Evolutionary conservation across 2,329 filamentous ascomycete species (phyloP).

Genomic region (Monilinia polystroma): DNA sequence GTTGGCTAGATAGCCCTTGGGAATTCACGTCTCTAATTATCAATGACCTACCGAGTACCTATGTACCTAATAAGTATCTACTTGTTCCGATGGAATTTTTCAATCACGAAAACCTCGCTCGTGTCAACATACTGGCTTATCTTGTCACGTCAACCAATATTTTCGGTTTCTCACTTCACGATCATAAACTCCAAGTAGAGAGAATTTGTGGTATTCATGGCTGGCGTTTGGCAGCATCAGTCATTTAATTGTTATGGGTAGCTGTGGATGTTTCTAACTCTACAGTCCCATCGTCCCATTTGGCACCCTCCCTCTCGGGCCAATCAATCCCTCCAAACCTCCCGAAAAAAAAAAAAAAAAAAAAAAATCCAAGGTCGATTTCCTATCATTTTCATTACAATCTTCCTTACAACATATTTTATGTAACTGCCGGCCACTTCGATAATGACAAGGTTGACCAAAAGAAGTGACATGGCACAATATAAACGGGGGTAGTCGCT

Average conservation of each 20-base stretch:
- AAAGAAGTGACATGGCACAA: conserved; percentile 30
- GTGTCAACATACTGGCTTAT: no score
- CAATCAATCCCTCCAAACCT: background rate
- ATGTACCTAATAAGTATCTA: no score
- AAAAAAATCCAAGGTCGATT: conserved; percentile 12
- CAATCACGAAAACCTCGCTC: no score
- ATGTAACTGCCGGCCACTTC: conserved; percentile 27
- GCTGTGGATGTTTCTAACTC: conserved; percentile 19
- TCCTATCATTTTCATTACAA: conserved; percentile 27
- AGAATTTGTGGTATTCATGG: conserved; percentile 8
- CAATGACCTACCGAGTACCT: no score
- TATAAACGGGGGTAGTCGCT: conserved; percentile 42
- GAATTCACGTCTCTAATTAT: no score
- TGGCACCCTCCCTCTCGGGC: conserved; percentile 11
- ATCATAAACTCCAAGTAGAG: background rate
- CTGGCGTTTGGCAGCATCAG: conserved; percentile 2
- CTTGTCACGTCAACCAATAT: background rate
- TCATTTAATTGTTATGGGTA: conserved; percentile 12
- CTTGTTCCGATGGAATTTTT: no score
- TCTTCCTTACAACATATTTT: conserved; percentile 25
- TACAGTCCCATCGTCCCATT: conserved; percentile 12
- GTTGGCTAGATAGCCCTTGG: no score
- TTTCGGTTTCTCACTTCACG: background rate
- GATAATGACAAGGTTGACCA: conserved; percentile 27
- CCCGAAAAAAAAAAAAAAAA: conserved; percentile 4